These are phyloP conservation scores for Psilocybe azurescens DNA, from an alignment of 768 basidiomycete species.

Conservation along the genomic window DNA sequence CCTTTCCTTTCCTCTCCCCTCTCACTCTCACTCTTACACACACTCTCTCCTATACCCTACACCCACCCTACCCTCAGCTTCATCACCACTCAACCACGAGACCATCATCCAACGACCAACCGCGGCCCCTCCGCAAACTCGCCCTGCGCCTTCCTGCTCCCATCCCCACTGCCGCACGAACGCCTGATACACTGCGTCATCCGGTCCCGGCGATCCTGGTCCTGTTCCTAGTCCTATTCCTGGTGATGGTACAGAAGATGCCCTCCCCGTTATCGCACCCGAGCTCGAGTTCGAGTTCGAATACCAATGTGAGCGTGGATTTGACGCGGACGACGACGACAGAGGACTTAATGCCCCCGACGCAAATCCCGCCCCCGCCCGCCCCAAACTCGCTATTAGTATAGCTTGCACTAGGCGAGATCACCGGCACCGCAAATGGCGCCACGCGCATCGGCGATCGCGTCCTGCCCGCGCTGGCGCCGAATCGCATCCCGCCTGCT, in stretches of 20 bases:
- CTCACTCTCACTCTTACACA: too few species aligned
- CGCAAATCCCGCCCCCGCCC: too few species aligned
- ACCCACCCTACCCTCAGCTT: too few species aligned
- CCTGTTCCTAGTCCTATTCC: not conserved
- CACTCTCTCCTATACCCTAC: too few species aligned
- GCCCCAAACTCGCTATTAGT: not conserved
- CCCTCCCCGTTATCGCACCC: not conserved
- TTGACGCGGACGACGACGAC: not conserved
- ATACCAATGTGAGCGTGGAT: not conserved
- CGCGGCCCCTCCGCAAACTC: not conserved
- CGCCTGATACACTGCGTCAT: constrained; percentile 55
- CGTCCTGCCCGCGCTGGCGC: constrained; percentile 5
- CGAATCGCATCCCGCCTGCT: not conserved
- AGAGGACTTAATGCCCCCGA: too few species aligned
- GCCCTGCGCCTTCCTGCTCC: too few species aligned
- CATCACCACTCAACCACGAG: not conserved
- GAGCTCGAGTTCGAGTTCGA: constrained; percentile 1
- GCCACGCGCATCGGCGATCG: not conserved
- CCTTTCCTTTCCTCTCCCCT: too few species aligned
- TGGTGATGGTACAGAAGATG: too few species aligned
- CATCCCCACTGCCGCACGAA: constrained; percentile 61
- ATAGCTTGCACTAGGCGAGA: not conserved
- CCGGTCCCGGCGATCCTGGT: not conserved
- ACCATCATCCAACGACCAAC: not conserved
- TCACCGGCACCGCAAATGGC: not conserved